Percentiles rank a stretch among this genome's conserved stretches.
Conservation (phyloP, 2,329 filamentous ascomycete genomes). For the Penicillium hesseltinei region DNA sequence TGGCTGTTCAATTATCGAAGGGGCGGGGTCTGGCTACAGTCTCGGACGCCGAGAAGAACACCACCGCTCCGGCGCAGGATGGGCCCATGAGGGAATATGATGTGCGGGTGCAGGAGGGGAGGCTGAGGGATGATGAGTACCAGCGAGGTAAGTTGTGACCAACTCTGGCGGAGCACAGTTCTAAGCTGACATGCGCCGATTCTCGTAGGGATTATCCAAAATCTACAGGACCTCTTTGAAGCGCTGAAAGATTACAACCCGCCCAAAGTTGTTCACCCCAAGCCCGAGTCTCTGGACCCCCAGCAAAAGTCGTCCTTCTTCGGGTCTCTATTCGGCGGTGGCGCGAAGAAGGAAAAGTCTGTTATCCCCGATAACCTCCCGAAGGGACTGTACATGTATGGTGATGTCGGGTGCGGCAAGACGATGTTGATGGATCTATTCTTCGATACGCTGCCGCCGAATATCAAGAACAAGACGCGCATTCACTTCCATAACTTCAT, state of each 20-base stretch:
- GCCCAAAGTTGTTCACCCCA: conserved; percentile 72
- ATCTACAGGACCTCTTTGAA: conserved; percentile 83
- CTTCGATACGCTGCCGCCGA: conserved; percentile 81
- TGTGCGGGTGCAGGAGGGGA: conserved; percentile 68
- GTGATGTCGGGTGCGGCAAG: conserved; percentile 95
- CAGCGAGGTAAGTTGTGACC: conserved; percentile 67
- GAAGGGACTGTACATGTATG: conserved; percentile 88
- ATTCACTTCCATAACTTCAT: conserved; percentile 99
- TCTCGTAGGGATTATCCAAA: conserved; percentile 74
- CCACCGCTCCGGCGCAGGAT: conserved; percentile 18
- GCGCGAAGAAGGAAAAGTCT: conserved; percentile 31
- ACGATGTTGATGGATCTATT: conserved; percentile 99
- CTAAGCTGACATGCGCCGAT: background rate
- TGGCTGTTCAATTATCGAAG: conserved; percentile 19
- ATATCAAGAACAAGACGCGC: conserved; percentile 78
- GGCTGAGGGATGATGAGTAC: conserved; percentile 81
- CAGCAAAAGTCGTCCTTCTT: conserved; percentile 55
- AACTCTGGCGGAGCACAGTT: background rate
- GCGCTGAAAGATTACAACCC: conserved; percentile 73
- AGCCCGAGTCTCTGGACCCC: conserved; percentile 64
- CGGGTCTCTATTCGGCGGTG: conserved; percentile 43
- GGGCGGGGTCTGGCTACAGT: conserved; percentile 20
- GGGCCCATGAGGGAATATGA: conserved; percentile 91
- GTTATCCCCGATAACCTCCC: conserved; percentile 71
- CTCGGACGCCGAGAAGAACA: conserved; percentile 13